Base-by-base conservation (phyloP, 2,329 filamentous ascomycete genomes). In the Beauveria bassiana region DNA sequence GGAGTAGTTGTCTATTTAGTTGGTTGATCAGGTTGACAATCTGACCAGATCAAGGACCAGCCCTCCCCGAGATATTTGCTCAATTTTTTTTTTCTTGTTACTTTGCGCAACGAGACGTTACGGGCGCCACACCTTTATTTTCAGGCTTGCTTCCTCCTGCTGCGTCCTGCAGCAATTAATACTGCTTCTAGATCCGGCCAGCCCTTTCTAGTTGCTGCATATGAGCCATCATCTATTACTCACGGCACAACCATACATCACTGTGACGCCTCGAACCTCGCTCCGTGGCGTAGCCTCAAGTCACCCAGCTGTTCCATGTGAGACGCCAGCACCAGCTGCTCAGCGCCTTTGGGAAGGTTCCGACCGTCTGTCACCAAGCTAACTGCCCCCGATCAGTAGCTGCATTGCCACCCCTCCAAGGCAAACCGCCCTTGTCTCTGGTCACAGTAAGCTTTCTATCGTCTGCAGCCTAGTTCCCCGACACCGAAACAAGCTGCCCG, bases 261-360 rank as follows among this genome's bases (percentile, higher is more conserved):
- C 42, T 47, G 12, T 45, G 20, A 49, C 53, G 24, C 55, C 55
- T 58, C 55, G 31, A 58, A 50, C 46, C 46, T 58, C 55, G 55
- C 55, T 58, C 28, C 52, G 22, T 42, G 16, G 22, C 45, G 14
- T 12, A 38, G 10, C 31, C 28, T 20, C 40, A 40, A 43, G 47
- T 47, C 58, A 61, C 24, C 24, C 50, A 16, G 50, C 7, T 46
- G 24, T 53, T 20, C 50, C 59, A 61, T 61, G 59, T 61, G 59
- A 61, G 59, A 61, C 42, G 47, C 47, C 47, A 22, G 9, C 49
- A 40, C 38, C 56, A 52, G 45, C 43, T 49, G 43, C 57, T 59
- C 34, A 46, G 38, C 42, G 42, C 50, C 50, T 45, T 45, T 28
- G 46, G 46, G 12, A 12, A 38, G 10, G 16, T 51, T n/a, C 26